Conservation (phyloP, 495 filamentous ascomycete species). For the Podospora pseudoanserina region DNA sequence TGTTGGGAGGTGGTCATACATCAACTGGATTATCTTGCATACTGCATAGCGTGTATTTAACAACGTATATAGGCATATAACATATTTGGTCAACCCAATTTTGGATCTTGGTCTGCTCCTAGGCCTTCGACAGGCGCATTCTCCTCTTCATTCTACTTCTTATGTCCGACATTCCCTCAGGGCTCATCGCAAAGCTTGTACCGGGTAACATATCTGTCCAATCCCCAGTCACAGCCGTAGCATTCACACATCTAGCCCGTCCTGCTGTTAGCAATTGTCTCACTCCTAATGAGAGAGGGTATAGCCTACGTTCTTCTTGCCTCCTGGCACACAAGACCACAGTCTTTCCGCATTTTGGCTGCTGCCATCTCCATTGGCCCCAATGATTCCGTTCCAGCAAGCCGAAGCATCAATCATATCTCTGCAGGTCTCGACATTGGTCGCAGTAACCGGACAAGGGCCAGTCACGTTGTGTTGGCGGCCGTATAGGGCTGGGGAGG, state of each 20-base stretch:
- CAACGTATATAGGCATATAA: constrained; percentile 1
- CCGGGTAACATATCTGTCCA: constrained; percentile 7
- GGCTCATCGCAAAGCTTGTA: constrained; percentile 4
- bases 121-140: not conserved
- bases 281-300: not conserved
- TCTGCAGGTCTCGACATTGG: constrained; percentile 4
- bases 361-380: constrained; percentile 7
- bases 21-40: constrained; percentile 11
- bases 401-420: constrained; percentile 4
- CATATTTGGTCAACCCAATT: constrained; percentile 8
- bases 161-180: not conserved
- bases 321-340: constrained; percentile 7
- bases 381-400: constrained; percentile 11
- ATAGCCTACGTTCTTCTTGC: constrained; percentile 7
- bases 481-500: not conserved
- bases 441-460: constrained; percentile 1
- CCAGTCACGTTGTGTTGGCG: not conserved
- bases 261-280: not conserved
- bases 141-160: not conserved
- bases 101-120: not conserved
- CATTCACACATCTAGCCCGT: constrained; percentile 9
- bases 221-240: constrained; percentile 9
- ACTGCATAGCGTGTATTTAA: constrained; percentile 10
- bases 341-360: not conserved
- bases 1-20: constrained; percentile 9